Percentiles rank a stretch among this genome's conserved stretches.
These are phyloP conservation scores for Gastrolobium bilobum DNA, from an alignment of 306 rosid genomes.

Conservation along the genomic window DNA sequence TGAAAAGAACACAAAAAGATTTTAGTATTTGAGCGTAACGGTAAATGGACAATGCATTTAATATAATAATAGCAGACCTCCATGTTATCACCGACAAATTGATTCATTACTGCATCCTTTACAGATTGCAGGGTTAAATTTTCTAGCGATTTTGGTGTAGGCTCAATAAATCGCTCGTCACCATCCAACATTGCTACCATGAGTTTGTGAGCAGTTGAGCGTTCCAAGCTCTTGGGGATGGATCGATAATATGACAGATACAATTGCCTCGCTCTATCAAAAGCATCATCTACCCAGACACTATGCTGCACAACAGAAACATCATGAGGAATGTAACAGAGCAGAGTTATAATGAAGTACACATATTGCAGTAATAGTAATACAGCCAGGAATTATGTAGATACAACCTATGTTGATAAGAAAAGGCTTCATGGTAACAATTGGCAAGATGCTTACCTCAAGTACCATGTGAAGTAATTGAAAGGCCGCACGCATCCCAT, in stretches of 20 bases:
- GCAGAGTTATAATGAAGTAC: conserved; percentile 32
- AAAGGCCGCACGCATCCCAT: conserved; percentile 99
- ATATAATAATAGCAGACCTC: conserved; percentile 70
- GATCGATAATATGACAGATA: conserved; percentile 95
- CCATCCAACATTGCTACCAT: conserved; percentile 97
- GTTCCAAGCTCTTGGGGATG: conserved; percentile 98
- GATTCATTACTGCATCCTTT: conserved; percentile 91
- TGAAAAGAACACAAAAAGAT: conserved; percentile 50
- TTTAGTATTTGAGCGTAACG: conserved; percentile 42
- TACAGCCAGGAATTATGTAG: conserved; percentile 23
- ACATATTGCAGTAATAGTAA: conserved; percentile 1
- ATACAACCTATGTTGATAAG: conserved; percentile 20
- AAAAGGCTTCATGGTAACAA: conserved; percentile 21
- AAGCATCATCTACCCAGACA: conserved; percentile 98
- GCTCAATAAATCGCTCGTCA: conserved; percentile 97
- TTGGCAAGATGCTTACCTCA: conserved; percentile 69
- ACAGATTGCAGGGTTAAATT: conserved; percentile 87
- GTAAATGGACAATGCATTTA: conserved; percentile 30
- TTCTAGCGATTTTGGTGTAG: conserved; percentile 88
- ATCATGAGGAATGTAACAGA: conserved; percentile 34
- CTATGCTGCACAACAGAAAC: conserved; percentile 85
- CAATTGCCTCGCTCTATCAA: conserved; percentile 94
- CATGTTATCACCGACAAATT: conserved; percentile 93
- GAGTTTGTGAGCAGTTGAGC: conserved; percentile 99
- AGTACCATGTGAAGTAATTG: conserved; percentile 99